Conservation (phyloP, 2,329 filamentous ascomycete species). For the Hymenoscyphus fructigenus region DNA sequence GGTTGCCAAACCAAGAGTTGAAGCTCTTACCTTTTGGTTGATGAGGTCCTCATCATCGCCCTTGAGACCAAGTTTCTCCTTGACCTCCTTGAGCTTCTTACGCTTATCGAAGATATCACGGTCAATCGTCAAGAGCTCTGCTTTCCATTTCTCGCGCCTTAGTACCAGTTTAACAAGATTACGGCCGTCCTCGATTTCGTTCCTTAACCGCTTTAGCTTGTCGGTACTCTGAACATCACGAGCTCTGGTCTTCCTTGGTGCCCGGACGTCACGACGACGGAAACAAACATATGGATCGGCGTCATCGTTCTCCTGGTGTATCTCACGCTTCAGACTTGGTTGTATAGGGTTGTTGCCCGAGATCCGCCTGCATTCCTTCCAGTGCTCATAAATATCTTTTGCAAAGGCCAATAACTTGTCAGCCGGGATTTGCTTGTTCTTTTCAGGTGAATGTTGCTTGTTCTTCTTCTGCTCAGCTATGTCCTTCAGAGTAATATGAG, state of each 20-base stretch:
- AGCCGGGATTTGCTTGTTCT: constrained; percentile 43
- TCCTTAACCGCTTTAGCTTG: constrained; percentile 86
- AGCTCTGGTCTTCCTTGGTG: constrained; percentile 90
- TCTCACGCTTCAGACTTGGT: constrained; percentile 87
- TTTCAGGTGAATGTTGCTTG: too few species aligned
- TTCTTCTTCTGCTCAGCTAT: too few species aligned
- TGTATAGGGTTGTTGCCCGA: constrained; percentile 72
- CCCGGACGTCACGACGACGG: constrained; percentile 87
- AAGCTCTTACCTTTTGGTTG: constrained; percentile 77
- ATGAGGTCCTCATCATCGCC: constrained; percentile 84
- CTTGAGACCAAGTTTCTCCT: constrained; percentile 85
- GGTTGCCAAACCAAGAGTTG: constrained; percentile 34
- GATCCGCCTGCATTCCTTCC: constrained; percentile 69
- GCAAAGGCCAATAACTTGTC: constrained; percentile 55
- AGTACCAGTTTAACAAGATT: constrained; percentile 75
- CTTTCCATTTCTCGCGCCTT: constrained; percentile 76
- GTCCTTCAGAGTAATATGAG: constrained; percentile 40
- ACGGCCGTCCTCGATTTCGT: constrained; percentile 86
- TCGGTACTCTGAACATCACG: constrained; percentile 93
- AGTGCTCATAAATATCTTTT: constrained; percentile 85
- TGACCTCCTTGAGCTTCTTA: constrained; percentile 79
- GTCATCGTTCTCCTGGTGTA: constrained; percentile 90
- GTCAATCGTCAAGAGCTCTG: constrained; percentile 73
- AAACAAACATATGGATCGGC: constrained; percentile 98
- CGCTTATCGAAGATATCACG: constrained; percentile 81